Conservation (phyloP, 768 basidiomycete genomes). For the Mycena kentingensis region DNA sequence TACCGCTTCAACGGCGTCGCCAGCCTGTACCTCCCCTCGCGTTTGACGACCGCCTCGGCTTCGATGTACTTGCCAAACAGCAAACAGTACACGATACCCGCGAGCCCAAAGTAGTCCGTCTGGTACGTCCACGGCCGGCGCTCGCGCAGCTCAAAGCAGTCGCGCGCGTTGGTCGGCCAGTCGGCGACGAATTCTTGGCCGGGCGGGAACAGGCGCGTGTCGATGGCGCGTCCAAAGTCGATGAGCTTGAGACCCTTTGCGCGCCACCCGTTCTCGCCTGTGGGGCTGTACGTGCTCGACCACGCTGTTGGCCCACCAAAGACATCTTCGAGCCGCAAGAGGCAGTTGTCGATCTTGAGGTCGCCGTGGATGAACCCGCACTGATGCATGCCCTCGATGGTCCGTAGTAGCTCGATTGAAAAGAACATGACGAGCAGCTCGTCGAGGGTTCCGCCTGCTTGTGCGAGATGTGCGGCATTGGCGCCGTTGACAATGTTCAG, state of each 20-base stretch:
- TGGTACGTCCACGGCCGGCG: conserved; percentile 89
- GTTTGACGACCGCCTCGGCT: conserved; percentile 52
- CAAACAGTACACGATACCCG: conserved; percentile 92
- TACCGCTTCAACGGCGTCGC: conserved; percentile 86
- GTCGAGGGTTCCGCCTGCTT: conserved; percentile 81
- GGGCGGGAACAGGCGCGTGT: conserved; percentile 76
- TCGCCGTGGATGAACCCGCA: conserved; percentile 95
- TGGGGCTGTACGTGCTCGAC: conserved; percentile 73
- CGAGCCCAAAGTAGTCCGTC: conserved; percentile 95
- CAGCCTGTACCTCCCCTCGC: conserved; percentile 58
- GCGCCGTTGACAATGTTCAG: conserved; percentile 92
- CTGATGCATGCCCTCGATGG: conserved; percentile 79
- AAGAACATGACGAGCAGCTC: conserved; percentile 96
- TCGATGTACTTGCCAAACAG: conserved; percentile 97
- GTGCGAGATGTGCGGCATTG: conserved; percentile 68
- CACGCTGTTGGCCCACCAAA: conserved; percentile 71
- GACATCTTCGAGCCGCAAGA: conserved; percentile 87
- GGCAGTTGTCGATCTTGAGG: conserved; percentile 98
- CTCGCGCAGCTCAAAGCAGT: conserved; percentile 90
- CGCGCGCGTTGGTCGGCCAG: conserved; percentile 86
- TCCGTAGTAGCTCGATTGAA: conserved; percentile 82
- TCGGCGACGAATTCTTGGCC: conserved; percentile 83
- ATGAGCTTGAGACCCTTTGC: conserved; percentile 89
- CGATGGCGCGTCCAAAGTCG: conserved; percentile 96
- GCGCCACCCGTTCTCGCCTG: conserved; percentile 83